Base-by-base conservation (phyloP, 192 early-diverging fungal genomes). In the Mortierella alpina region DNA sequence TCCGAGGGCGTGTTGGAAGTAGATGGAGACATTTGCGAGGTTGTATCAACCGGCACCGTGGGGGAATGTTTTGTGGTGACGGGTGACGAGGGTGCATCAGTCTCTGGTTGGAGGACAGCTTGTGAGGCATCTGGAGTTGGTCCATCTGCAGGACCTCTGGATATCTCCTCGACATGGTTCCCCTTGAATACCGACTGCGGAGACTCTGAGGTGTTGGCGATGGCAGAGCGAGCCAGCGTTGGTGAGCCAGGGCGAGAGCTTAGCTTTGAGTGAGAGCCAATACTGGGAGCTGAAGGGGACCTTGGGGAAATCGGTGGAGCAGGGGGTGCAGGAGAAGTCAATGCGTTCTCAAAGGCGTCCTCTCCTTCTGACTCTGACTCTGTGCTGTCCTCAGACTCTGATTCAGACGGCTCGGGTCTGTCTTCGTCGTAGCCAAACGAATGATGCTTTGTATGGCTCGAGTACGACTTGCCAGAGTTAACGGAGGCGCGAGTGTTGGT, bases 401-500 rank as follows among this genome's bases (percentile, higher is more conserved):
- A 72, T 20, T 80, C 77, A 23, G 77, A 80, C 0, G 47, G 70
- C 45, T 80, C 77, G 20, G 68, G 76, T 39, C 69, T 39, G 45
- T 66, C 68, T 2, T 68, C 50, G 44, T 58, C 66, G 40, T 80
- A 72, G 5, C 77, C 77, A 53, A 80, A 80, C 2, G 77, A 80
- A 23, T 80, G 77, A 48, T 80, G 77, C 49, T 80, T 80, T 5
- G 77, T 80, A 51, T 80, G 69, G 10, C 77, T 80, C 8, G 77
- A 80, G 55, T 80, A 80, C 1, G 77, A 72, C 49, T 60, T 61
- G 2, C 51, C 40, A 31, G 77, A 72, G 45, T 56, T 63, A 22
- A 80, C 20, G 2, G 77, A 80, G 13, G 64, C 47, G 39, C 77
- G 58, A 40, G 77, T 53, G 48, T 62, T 50, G 2, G 50, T n/a